Percentiles rank a stretch among this genome's conserved stretches.
Conservation (phyloP, 1,139 yeast genomes). For the Pneumocystis sp. region DNA sequence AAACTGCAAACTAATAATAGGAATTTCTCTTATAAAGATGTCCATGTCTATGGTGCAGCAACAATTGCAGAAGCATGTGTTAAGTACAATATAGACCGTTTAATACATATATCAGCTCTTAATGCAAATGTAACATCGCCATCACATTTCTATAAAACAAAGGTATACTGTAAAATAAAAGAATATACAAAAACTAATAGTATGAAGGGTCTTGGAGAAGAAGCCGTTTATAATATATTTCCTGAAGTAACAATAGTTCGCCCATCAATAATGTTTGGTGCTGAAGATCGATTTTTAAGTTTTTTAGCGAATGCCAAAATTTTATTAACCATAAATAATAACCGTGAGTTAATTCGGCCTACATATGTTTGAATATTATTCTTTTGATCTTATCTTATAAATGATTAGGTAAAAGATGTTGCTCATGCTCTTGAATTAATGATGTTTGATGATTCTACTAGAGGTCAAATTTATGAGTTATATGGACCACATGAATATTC, state of each 20-base stretch:
- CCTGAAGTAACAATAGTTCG: slow-evolving; percentile 77
- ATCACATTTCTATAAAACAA: slow-evolving; percentile 62
- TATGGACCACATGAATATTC: slow-evolving; percentile 56
- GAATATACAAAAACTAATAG: background rate
- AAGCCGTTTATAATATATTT: slow-evolving; percentile 46
- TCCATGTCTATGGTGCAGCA: slow-evolving; percentile 63
- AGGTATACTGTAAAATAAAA: slow-evolving; percentile 20
- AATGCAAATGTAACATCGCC: slow-evolving; percentile 58
- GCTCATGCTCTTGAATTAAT: slow-evolving; percentile 66
- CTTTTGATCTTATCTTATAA: background rate
- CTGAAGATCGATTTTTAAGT: slow-evolving; percentile 59
- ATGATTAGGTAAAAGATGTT: slow-evolving; percentile 33
- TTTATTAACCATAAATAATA: slow-evolving; percentile 50
- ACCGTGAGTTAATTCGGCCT: slow-evolving; percentile 52
- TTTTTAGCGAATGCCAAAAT: slow-evolving; percentile 38
- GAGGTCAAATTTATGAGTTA: slow-evolving; percentile 63
- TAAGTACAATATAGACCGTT: slow-evolving; percentile 61
- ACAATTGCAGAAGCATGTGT: slow-evolving; percentile 63
- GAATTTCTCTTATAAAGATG: slow-evolving; percentile 60
- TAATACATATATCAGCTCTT: slow-evolving; percentile 65
- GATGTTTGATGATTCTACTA: slow-evolving; percentile 68
- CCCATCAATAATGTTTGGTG: slow-evolving; percentile 70
- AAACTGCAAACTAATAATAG: background rate
- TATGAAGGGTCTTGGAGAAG: slow-evolving; percentile 52
- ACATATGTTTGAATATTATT: slow-evolving; percentile 38